Percentiles rank a stretch among this genome's conserved stretches.
These are phyloP conservation scores for Cunninghamia lanceolata DNA, from an alignment of 75 land plant species.

Conservation along the genomic window DNA sequence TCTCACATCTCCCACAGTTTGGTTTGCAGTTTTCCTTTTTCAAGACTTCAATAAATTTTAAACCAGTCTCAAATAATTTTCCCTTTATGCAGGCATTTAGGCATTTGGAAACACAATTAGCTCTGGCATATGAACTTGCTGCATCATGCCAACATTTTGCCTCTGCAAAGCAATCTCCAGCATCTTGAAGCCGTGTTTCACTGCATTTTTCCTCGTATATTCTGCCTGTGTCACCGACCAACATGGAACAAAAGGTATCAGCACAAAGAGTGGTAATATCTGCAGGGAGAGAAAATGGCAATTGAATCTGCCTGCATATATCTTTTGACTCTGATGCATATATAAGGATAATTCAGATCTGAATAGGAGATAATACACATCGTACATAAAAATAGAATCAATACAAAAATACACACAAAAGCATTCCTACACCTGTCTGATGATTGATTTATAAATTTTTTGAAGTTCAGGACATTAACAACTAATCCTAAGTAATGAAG, in stretches of 20 bases:
- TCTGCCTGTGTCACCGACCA: slow-evolving; percentile 4
- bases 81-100: slow-evolving; percentile 14
- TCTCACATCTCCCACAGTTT: not conserved
- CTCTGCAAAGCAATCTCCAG: slow-evolving; percentile 59
- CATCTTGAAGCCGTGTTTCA: slow-evolving; percentile 31
- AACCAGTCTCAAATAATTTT: slow-evolving; percentile 18
- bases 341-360: not conserved
- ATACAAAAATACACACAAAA: too few relatives aligned
- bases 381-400: too few relatives aligned
- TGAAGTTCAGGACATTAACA: too few relatives aligned
- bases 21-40: not conserved
- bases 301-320: not conserved
- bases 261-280: not conserved
- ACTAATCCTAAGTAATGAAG: too few relatives aligned
- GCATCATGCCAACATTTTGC: slow-evolving; percentile 46
- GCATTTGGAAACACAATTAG: slow-evolving; percentile 11
- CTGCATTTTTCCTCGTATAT: slow-evolving; percentile 52
- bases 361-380: not conserved
- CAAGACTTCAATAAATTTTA: slow-evolving; percentile 6
- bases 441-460: too few relatives aligned
- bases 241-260: not conserved
- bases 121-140: slow-evolving; percentile 50
- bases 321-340: not conserved
- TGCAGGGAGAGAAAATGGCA: not conserved
- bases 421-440: not conserved